Percentiles rank a stretch among this genome's conserved stretches.
Conservation (phyloP, 768 basidiomycete species). For the Trametes elegans region DNA sequence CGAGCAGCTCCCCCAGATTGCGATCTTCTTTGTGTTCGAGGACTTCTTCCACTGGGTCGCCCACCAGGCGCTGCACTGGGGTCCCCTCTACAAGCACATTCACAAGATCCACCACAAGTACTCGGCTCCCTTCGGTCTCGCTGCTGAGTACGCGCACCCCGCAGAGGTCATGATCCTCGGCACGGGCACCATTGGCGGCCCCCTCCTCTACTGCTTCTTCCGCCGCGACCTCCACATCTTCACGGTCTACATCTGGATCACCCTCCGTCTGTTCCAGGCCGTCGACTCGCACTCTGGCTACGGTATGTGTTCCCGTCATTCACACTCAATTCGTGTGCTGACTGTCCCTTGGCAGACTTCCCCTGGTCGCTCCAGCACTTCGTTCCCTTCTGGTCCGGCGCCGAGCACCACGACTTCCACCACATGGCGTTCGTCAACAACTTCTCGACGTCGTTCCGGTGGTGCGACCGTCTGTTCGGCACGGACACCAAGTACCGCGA, state of each 20-base stretch:
- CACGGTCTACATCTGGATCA: constrained; percentile 93
- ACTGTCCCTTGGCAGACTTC: constrained; percentile 59
- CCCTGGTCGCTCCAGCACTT: constrained; percentile 95
- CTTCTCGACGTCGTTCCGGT: constrained; percentile 91
- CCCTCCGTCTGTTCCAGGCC: constrained; percentile 92
- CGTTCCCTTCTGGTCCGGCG: constrained; percentile 95
- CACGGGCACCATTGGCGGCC: constrained; percentile 85
- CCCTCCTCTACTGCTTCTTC: constrained; percentile 81
- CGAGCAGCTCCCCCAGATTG: constrained; percentile 73
- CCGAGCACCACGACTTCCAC: constrained; percentile 98
- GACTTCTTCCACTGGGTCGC: constrained; percentile 94
- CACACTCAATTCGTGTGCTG: not conserved
- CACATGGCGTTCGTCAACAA: constrained; percentile 96
- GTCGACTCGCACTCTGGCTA: constrained; percentile 97
- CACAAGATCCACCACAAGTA: constrained; percentile 99
- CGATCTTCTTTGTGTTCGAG: constrained; percentile 93
- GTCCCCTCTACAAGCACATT: constrained; percentile 83
- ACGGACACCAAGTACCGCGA: constrained; percentile 89
- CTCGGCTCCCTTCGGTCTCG: constrained; percentile 94
- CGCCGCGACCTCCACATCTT: constrained; percentile 82
- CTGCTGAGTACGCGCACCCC: constrained; percentile 97
- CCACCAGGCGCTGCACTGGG: constrained; percentile 86
- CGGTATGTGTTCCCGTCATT: constrained; percentile 45
- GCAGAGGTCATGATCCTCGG: constrained; percentile 95
- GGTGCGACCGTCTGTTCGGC: constrained; percentile 87